phyloP scores from a whole-genome alignment of 169 alveolate species.

The Babesia ovata region DNA sequence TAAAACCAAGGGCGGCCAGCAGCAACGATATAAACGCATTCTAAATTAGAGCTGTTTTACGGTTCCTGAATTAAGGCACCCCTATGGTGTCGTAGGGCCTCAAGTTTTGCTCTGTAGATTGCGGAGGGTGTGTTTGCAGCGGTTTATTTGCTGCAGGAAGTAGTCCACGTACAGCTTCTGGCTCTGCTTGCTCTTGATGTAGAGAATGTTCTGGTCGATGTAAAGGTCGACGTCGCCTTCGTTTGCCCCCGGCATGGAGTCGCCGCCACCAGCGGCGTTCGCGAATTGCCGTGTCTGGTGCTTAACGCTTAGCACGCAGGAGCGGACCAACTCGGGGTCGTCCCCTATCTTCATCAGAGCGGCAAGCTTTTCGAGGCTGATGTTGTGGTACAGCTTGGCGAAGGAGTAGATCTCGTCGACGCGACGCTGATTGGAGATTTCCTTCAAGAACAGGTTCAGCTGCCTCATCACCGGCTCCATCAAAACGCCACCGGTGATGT shows the following conservation, averaged over 20 bases:
- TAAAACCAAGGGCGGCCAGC: not conserved
- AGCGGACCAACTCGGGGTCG: constrained; percentile 71
- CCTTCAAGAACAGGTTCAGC: constrained; percentile 72
- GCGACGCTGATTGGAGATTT: constrained; percentile 73
- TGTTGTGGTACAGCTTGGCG: constrained; percentile 81
- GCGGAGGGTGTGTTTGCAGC: constrained; percentile 70
- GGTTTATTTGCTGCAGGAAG: constrained; percentile 77
- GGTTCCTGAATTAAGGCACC: constrained; percentile 26
- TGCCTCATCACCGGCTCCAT: constrained; percentile 75
- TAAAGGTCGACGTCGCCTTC: constrained; percentile 75
- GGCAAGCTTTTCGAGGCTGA: constrained; percentile 72
- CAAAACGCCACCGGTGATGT: constrained; percentile 41
- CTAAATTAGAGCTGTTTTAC: constrained; percentile 24
- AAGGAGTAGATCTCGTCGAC: constrained; percentile 76
- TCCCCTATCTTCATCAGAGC: constrained; percentile 70
- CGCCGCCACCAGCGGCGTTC: constrained; percentile 73
- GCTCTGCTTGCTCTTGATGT: constrained; percentile 72
- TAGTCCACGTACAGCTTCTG: constrained; percentile 78
- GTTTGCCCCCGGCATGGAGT: constrained; percentile 59
- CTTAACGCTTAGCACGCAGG: constrained; percentile 77
- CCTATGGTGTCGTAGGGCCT: constrained; percentile 42
- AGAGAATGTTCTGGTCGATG: constrained; percentile 75
- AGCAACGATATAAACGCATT: not conserved
- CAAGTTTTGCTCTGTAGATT: constrained; percentile 62
- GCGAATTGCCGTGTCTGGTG: constrained; percentile 74